Base-by-base conservation (phyloP, 768 basidiomycete genomes). In the Naganishia vaughanmartiniae region DNA sequence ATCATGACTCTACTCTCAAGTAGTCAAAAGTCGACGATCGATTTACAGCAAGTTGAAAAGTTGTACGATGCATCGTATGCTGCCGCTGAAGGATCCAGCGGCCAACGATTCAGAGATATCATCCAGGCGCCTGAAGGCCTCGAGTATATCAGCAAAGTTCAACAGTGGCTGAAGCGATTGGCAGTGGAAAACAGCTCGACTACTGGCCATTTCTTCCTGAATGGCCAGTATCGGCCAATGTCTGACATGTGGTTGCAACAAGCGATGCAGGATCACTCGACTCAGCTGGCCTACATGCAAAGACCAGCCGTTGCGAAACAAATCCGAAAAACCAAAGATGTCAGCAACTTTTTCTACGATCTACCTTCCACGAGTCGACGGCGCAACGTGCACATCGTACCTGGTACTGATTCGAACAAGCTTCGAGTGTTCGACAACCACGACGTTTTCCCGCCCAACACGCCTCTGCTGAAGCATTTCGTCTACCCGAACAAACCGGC, bases 291-390 rank as follows among this genome's bases (percentile, higher is more conserved):
- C 30, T 67, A 69, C 55, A 33, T 72, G 6, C 48, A 65, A 28
- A 56, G 56, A 28, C 66, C 71, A 58, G 48, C 19, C 45, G 19
- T 63, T 26, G 67, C 42, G 31, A 58, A 42, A 26, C 30, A 46
- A 17, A 51, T 54, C 9, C 60, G 55, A 51, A 55, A 63, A 30
- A 26, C 26, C 11, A 53, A 82, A 7, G 83, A 84, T 36, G 85
- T 91, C 66, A 81, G 86, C 34, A 89, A 85, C 17, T 93, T 90
- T 82, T 98, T 97, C 83, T 97, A 95, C 77, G 92, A 95, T 75
- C 85, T 93, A 7, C 90, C 93, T 0, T 86, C 86, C 0, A 87
- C 91, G 0, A 84, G 84, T 51, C 83, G 84, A 67, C 85, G 89
- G 14, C 83, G 96, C n/a, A 97, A 92, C 80, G 83, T 81, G 31